Evolutionary conservation across 129 eudicot species (phyloP).

Genomic region (Dittrichia graveolens): DNA sequence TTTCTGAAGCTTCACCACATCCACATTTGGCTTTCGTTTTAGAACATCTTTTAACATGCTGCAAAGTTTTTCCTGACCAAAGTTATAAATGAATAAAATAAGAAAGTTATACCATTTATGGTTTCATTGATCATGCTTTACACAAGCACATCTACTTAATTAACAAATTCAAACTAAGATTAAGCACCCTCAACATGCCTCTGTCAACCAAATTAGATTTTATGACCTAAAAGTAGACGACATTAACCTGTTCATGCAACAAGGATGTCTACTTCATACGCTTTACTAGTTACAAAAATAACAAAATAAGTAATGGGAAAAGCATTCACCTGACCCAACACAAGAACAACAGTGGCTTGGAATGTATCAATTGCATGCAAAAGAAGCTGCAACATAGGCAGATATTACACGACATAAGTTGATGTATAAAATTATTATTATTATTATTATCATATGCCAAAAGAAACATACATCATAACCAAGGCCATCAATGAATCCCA

Average conservation of each 20-base stretch:
- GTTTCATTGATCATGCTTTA: background rate
- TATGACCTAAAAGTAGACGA: background rate
- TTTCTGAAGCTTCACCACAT: constrained; percentile 95
- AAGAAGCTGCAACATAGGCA: constrained; percentile 65
- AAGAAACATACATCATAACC: constrained; percentile 78
- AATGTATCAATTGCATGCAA: constrained; percentile 86
- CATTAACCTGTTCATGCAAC: too few species aligned
- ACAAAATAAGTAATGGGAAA: background rate
- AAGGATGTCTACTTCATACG: background rate
- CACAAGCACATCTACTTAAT: constrained; percentile 13
- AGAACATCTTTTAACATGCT: constrained; percentile 89
- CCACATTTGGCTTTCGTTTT: constrained; percentile 78
- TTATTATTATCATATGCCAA: background rate
- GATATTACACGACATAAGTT: constrained; percentile 7
- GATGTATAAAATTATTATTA: background rate
- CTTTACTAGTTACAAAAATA: constrained; percentile 6
- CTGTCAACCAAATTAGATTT: background rate
- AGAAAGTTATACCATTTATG: background rate
- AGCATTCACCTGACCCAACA: constrained; percentile 82
- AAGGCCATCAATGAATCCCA: constrained; percentile 95
- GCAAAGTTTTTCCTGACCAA: constrained; percentile 87
- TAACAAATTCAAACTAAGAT: background rate
- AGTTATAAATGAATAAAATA: background rate
- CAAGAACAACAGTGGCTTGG: constrained; percentile 86
- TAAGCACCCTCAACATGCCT: background rate